A percentile compares a stretch with the other conserved stretches of the same genome.
Conservation (phyloP, 2,329 filamentous ascomycete species). For the Mollisiaceae sp. region DNA sequence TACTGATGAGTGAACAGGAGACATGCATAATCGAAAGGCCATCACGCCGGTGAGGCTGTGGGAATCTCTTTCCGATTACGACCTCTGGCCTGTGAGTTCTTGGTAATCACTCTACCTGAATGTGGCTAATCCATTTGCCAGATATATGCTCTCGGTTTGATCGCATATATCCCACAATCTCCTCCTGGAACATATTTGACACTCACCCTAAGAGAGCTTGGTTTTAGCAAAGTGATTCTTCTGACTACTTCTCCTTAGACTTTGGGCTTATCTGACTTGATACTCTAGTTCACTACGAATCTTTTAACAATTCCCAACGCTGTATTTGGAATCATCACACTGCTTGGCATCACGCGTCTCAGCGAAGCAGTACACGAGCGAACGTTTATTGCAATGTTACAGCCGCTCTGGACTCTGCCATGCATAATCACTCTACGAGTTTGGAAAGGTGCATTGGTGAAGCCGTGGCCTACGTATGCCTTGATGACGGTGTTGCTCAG, state of each 20-base stretch:
- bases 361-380: slow-evolving; percentile 49
- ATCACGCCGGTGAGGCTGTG: slow-evolving; percentile 49
- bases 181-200: slow-evolving; percentile 58
- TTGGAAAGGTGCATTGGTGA: slow-evolving; percentile 35
- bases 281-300: slow-evolving; percentile 49
- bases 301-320: slow-evolving; percentile 52
- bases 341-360: slow-evolving; percentile 39
- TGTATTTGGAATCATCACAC: slow-evolving; percentile 49
- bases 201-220: slow-evolving; percentile 50
- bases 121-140: not conserved
- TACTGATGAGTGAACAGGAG: slow-evolving; percentile 43
- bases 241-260: not conserved
- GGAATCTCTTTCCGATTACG: slow-evolving; percentile 56
- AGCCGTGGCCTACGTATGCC: slow-evolving; percentile 46
- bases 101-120: not conserved
- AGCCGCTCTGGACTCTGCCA: slow-evolving; percentile 49
- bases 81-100: slow-evolving; percentile 54
- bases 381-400: slow-evolving; percentile 43
- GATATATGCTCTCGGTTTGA: slow-evolving; percentile 52
- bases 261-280: not conserved
- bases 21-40: slow-evolving; percentile 64
- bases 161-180: slow-evolving; percentile 55
- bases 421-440: slow-evolving; percentile 45
- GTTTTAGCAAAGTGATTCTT: slow-evolving; percentile 33
- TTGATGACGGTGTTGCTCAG: slow-evolving; percentile 41